A percentile compares a stretch with the other conserved stretches of the same genome.
Evolutionary conservation across 805 yeast species (phyloP).

Genomic region (Candida boleticola): DNA sequence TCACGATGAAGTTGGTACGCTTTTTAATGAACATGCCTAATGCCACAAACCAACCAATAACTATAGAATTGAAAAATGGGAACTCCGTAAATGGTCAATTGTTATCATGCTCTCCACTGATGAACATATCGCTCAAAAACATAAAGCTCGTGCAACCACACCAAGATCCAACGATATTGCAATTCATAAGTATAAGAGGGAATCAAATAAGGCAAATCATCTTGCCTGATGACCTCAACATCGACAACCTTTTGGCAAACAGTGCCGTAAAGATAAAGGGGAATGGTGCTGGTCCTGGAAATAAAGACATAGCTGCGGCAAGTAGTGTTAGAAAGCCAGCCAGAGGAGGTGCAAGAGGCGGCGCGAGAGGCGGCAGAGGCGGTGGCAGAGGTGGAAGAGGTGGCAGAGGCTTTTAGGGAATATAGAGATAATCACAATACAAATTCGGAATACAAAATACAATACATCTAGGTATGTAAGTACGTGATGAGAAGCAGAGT

Average conservation of each 20-base stretch:
- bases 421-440: no score
- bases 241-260: constrained; percentile 61
- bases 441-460: no score
- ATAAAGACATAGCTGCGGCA: constrained; percentile 11
- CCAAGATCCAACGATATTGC: constrained; percentile 67
- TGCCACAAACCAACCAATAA: constrained; percentile 75
- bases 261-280: constrained; percentile 42
- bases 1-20: constrained; percentile 61
- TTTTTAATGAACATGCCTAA: constrained; percentile 75
- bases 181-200: constrained; percentile 83
- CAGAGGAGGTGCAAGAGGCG: constrained; percentile 19
- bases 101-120: constrained; percentile 80
- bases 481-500: no score
- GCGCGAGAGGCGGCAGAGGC: constrained; percentile 19
- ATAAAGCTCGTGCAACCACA: constrained; percentile 74
- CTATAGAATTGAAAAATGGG: constrained; percentile 90
- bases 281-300: constrained; percentile 43
- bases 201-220: constrained; percentile 81
- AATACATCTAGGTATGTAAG: no score
- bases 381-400: constrained; percentile 14
- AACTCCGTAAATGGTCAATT: constrained; percentile 82
- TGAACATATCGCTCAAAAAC: constrained; percentile 82
- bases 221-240: constrained; percentile 80
- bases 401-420: constrained; percentile 27
- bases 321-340: constrained; percentile 9